These are phyloP conservation scores for Triticum dicoccoides DNA, from an alignment of 176 grass and related monocot genomes.

Conservation along the genomic window DNA sequence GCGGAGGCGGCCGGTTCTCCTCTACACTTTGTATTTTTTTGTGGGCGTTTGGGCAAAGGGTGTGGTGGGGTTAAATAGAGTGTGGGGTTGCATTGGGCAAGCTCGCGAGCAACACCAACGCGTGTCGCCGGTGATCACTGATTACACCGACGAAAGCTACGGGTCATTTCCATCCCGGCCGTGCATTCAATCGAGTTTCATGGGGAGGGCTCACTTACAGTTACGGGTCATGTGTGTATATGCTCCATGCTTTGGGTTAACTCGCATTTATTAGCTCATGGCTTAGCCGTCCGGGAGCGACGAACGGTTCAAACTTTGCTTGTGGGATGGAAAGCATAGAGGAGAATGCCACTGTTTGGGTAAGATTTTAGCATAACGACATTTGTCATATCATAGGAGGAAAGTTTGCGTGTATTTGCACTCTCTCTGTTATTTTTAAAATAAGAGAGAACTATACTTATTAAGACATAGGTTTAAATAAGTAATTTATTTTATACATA, in stretches of 20 bases:
- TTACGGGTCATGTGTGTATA: background rate
- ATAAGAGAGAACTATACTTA: too few species aligned
- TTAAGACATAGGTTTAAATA: too few species aligned
- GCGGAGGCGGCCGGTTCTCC: constrained; percentile 33
- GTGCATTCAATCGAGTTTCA: background rate
- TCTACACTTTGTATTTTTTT: background rate
- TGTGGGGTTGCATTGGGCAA: background rate
- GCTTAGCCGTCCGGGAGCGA: background rate
- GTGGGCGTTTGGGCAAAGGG: background rate
- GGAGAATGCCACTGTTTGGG: too few species aligned
- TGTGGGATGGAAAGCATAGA: background rate
- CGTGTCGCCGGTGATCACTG: background rate
- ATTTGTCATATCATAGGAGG: too few species aligned
- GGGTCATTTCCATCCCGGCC: background rate
- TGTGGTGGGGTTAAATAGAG: constrained; percentile 46
- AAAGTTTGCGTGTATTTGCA: too few species aligned
- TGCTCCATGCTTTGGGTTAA: background rate
- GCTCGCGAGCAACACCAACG: background rate
- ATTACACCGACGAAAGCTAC: background rate
- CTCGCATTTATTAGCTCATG: background rate
- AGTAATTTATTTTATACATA: too few species aligned
- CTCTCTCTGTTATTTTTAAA: too few species aligned
- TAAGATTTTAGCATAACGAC: too few species aligned
- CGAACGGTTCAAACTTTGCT: background rate
- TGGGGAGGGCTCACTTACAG: background rate